phyloP scores from a whole-genome alignment of 2,329 filamentous ascomycete species.

The Aureobasidium sp. region DNA sequence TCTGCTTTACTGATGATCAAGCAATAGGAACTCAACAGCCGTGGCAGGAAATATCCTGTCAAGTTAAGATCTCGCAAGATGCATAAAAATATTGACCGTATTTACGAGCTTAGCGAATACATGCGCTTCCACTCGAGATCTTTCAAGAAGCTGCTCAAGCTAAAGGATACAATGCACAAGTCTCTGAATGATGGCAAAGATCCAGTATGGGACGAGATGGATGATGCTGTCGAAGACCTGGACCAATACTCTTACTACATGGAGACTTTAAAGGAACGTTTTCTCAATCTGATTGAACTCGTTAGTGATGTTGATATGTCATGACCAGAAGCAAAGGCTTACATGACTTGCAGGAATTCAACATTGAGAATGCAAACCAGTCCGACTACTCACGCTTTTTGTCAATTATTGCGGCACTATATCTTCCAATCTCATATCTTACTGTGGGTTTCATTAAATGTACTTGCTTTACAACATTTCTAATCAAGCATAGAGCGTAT shows the following conservation, averaged over 20 bases:
- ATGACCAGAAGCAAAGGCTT: neutral
- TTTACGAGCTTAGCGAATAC: constrained; percentile 32
- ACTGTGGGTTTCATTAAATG: constrained; percentile 16
- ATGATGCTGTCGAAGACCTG: constrained; percentile 31
- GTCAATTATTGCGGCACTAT: constrained; percentile 29
- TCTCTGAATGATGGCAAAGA: constrained; percentile 23
- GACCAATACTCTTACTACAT: constrained; percentile 30
- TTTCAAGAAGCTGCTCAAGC: constrained; percentile 30
- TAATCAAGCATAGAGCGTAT: constrained; percentile 21
- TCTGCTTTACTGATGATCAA: neutral
- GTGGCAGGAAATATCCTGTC: constrained; percentile 28
- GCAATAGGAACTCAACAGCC: constrained; percentile 27
- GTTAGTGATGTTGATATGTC: neutral
- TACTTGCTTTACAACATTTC: neutral
- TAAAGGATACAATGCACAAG: constrained; percentile 25
- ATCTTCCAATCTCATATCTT: constrained; percentile 30
- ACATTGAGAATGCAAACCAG: constrained; percentile 31
- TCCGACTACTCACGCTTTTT: constrained; percentile 30
- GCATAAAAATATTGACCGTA: constrained; percentile 30
- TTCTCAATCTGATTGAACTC: constrained; percentile 34
- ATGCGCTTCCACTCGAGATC: constrained; percentile 29
- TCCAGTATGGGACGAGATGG: constrained; percentile 30
- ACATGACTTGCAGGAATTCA: constrained; percentile 26
- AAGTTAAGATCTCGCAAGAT: constrained; percentile 27
- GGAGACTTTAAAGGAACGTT: constrained; percentile 30